A percentile compares a stretch with the other conserved stretches of the same genome.
phyloP scores from a whole-genome alignment of 2,329 filamentous ascomycete genomes.

The Fusarium fujikuroi region DNA sequence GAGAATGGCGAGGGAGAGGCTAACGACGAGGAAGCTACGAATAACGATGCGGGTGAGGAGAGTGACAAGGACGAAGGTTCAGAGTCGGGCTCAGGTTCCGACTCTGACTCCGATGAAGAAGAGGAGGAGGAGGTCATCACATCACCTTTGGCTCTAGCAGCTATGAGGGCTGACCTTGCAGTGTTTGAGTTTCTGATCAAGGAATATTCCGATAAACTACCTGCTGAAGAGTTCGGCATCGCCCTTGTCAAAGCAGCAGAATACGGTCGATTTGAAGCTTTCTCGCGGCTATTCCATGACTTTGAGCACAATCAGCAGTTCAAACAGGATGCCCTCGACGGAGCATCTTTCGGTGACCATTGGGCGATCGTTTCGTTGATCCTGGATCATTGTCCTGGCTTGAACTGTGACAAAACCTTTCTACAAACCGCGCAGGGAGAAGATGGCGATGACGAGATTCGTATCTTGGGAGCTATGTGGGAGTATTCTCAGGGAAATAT shows the following conservation, averaged over 20 bases:
- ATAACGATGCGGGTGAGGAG: background rate
- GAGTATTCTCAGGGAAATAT: constrained; percentile 50
- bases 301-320: constrained; percentile 47
- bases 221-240: constrained; percentile 52
- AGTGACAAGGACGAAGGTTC: background rate
- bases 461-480: constrained; percentile 52
- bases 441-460: constrained; percentile 49
- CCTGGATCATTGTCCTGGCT: constrained; percentile 46
- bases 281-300: constrained; percentile 51
- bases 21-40: background rate
- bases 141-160: constrained; percentile 53
- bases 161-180: constrained; percentile 50
- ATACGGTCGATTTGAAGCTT: constrained; percentile 52
- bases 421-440: constrained; percentile 45
- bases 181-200: constrained; percentile 56
- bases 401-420: constrained; percentile 52
- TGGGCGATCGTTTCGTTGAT: constrained; percentile 53
- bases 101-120: background rate
- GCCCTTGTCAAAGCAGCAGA: constrained; percentile 53
- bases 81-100: background rate
- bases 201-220: constrained; percentile 53
- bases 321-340: constrained; percentile 50
- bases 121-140: constrained; percentile 35
- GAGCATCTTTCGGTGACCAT: constrained; percentile 48
- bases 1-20: constrained; percentile 23